Evolutionary conservation across 2,329 filamentous ascomycete genomes (phyloP), one percentile per base, ranked within the genome.

Genomic region (Trichoderma sp.): DNA sequence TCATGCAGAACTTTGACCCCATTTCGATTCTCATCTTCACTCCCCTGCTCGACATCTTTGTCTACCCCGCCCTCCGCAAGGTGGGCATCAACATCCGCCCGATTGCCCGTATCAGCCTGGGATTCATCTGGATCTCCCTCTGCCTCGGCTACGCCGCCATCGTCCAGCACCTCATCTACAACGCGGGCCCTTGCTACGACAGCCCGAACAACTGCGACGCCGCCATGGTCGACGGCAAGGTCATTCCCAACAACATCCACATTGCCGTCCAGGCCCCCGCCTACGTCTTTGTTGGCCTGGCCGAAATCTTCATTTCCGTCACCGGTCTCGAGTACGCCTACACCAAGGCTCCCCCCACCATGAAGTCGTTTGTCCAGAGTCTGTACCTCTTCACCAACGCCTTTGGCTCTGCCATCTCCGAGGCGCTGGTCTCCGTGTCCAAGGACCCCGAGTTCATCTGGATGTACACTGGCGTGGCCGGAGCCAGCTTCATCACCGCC

Each of bases 291-390:
- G 84, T 87, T 30, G 85, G 82, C 21, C 75, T 85, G 15, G 80
- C 84, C 0, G 85, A 89, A 73, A 87, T 88, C 65, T 85, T 88
- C 71, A 85, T 85, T 54, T 88, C 85, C 12, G 86, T 91, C 67
- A 90, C 88, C 1, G 85, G 86, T 67, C 82, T 90, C 12, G 89
- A 92, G 74, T 91, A 91, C 69, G 89, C 88, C 19, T 91, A 88
- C 76, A 90, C 88, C 71, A 90, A 91, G 76, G 89, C 89, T 0
- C 89, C 89, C 2, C 83, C 83, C 48, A 85, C 81, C 73, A 90
- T 91, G 88, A 85, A 88, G 74, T 86, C 84, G 0, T 85, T 85
- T 79, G 79, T 85, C 34, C 82, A 82, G 73, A 81, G 82, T 14
- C 72, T 88, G n/a, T 88, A 85, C 70, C 79, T 88, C 64, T 80